Conservation (phyloP, 495 filamentous ascomycete genomes). For the Neurospora africana region DNA sequence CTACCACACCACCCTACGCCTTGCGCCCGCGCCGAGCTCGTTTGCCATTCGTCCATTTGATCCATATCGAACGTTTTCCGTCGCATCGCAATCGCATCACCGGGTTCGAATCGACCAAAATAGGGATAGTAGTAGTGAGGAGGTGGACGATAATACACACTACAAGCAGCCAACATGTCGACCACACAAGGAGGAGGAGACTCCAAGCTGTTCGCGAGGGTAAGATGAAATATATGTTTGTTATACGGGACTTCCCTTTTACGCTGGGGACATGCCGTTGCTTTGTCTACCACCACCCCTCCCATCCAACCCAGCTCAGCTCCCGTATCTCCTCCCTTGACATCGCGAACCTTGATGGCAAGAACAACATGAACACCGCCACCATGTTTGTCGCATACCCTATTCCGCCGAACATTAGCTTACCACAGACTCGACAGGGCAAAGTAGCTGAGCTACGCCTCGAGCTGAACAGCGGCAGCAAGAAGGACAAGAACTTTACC, state of each 20-base stretch:
- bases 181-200: constrained; percentile 72
- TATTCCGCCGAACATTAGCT: constrained; percentile 28
- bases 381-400: constrained; percentile 42
- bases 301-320: background rate
- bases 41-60: background rate
- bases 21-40: background rate
- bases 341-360: constrained; percentile 3
- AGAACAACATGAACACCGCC: constrained; percentile 9
- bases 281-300: background rate
- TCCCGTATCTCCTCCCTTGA: background rate
- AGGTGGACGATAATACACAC: background rate
- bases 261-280: background rate
- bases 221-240: constrained; percentile 45
- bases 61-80: background rate
- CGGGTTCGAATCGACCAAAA: background rate
- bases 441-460: constrained; percentile 96
- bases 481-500: constrained; percentile 96
- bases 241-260: background rate
- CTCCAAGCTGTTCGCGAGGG: constrained; percentile 98
- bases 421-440: constrained; percentile 54
- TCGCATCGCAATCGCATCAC: background rate
- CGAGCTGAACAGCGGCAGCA: constrained; percentile 86
- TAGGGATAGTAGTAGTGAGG: background rate
- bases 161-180: constrained; percentile 42
- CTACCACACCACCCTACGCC: background rate